Base-by-base conservation (phyloP, 164 flowering plant genomes). In the Kingdonia uniflora region DNA sequence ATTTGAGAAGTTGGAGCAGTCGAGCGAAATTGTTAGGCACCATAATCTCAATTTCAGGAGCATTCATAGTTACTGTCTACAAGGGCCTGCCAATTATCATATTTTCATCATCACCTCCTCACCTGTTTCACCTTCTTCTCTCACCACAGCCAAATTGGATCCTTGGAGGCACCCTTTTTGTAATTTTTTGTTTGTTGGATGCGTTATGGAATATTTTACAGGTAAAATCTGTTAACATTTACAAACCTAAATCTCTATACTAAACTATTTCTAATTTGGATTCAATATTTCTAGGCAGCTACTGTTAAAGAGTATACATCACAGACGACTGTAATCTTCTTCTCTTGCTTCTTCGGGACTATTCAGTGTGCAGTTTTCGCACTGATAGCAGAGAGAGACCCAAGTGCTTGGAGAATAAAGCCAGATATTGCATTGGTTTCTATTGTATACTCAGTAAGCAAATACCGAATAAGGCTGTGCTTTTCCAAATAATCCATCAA, bases 281-380 rank as follows among this genome's bases (percentile, higher is more conserved):
- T 49, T 25, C 13, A 17, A 51, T 35, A n/a, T 42, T 33, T n/a
- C 40, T 61, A 82, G 85, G 67, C 81, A 45, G 65, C 60, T 29
- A 58, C 64, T 52, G 50, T 74, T 1, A 74, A 68, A 45, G 74
- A 56, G 11, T 76, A 71, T 51, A 74, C 83, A 19, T 67, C 70
- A 40, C 61, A 65, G 58, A 14, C 62, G 26, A 71, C 68, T 14
- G 24, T 80, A 37, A 65, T 78, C 5, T 60, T 56, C 41, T 74
- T 70, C 55, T 73, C 52, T 20, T 52, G 69, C 60, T 56, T 76
- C 19, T 81, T 76, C 57, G 81, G 72, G 23, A 71, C 77, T 10
- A 42, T 76, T 37, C 80, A 74, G 50, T 63, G 67, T 64, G 74
- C 74, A 24, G 48, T 64, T 26, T 45, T 71, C 22, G 17, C 76